phyloP scores from a whole-genome alignment of 768 basidiomycete species.

The Termitomyces sp. region DNA sequence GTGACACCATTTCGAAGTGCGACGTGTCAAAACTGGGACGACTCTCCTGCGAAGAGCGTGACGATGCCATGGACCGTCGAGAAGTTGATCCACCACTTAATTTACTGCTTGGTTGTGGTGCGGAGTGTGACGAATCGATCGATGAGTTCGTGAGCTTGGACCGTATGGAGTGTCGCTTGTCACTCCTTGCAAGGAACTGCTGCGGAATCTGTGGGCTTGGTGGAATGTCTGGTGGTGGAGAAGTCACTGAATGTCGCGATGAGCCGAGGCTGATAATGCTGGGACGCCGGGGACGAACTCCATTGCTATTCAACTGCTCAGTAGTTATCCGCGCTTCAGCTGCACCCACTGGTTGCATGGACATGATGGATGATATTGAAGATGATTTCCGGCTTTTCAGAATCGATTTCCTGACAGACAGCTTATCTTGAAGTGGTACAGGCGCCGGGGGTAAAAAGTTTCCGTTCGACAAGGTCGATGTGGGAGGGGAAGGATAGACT shows the following conservation, averaged over 20 bases:
- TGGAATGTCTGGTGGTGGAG: slow-evolving; percentile 42
- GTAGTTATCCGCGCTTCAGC: slow-evolving; percentile 31
- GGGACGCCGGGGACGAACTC: slow-evolving; percentile 35
- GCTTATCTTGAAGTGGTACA: slow-evolving; percentile 30
- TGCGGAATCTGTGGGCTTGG: slow-evolving; percentile 61
- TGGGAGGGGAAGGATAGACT: slow-evolving; percentile 12
- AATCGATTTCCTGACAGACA: slow-evolving; percentile 61
- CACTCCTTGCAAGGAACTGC: slow-evolving; percentile 29
- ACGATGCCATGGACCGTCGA: slow-evolving; percentile 36
- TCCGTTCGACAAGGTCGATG: slow-evolving; percentile 7
- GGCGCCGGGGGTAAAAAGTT: slow-evolving; percentile 17
- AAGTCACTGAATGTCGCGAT: slow-evolving; percentile 27
- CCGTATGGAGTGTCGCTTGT: slow-evolving; percentile 23
- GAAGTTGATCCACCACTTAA: slow-evolving; percentile 22
- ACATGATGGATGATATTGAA: slow-evolving; percentile 31
- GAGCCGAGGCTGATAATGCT: slow-evolving; percentile 43
- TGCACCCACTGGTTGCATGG: slow-evolving; percentile 1
- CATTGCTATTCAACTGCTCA: slow-evolving; percentile 30
- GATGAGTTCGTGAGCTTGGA: slow-evolving; percentile 31
- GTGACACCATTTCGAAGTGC: slow-evolving; percentile 63
- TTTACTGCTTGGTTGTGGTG: slow-evolving; percentile 19
- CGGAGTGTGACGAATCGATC: slow-evolving; percentile 27
- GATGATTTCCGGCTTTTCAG: slow-evolving; percentile 59
- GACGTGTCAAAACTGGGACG: slow-evolving; percentile 56
- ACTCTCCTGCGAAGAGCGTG: slow-evolving; percentile 35